Base-by-base conservation (phyloP, 768 basidiomycete species). In the Pleurotus ostreatus region DNA sequence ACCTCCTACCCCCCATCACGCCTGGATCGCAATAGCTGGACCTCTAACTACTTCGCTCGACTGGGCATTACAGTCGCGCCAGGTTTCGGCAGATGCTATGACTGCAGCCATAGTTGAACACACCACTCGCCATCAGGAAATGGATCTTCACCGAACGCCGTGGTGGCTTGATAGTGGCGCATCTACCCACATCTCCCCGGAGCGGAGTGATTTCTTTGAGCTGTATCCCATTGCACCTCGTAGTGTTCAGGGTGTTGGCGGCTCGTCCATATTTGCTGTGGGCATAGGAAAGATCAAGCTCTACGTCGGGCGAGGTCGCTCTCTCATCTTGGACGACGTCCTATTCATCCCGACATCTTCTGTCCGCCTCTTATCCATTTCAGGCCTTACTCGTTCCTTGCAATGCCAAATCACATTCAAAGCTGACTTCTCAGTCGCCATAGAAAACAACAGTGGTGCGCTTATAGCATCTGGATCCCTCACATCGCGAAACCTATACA, bases 331-430 rank as follows among this genome's bases (percentile, higher is more conserved):
- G 0, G 12, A 46, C 8, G 12, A 62, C 38, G 61, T 61, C 20
- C 52, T 65, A 0, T 65, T 57, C 23, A 56, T 63, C 4, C 65
- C 62, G 4, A 5, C n/a, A 2, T 59, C 60, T 3, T 49, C 60
- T 8, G 57, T 68, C 4, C 59, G 51, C 15, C 61, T 68, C 2
- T 39, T 68, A 2, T 65, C 59, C 5, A 52, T 66, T 1, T 58
- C 58, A 3, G n/a, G 49, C 13, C 55, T 68, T 40, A 15, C 37
- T 15, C 46, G 46, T 7, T 39, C 49, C 1, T 34, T 22, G 13
- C 25, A 55, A 18, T 56, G 47, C 25, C 16, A 45, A 0, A 23
- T 45, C 9, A 16, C 30, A 44, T 65, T 62, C 15, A 58, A 55
- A 20, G 20, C 15, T 7, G 41, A 8, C 44, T 30, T 11, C 37